These are phyloP conservation scores for Geosiphon pyriformis DNA, from an alignment of 192 early-diverging fungal species.

Conservation along the genomic window DNA sequence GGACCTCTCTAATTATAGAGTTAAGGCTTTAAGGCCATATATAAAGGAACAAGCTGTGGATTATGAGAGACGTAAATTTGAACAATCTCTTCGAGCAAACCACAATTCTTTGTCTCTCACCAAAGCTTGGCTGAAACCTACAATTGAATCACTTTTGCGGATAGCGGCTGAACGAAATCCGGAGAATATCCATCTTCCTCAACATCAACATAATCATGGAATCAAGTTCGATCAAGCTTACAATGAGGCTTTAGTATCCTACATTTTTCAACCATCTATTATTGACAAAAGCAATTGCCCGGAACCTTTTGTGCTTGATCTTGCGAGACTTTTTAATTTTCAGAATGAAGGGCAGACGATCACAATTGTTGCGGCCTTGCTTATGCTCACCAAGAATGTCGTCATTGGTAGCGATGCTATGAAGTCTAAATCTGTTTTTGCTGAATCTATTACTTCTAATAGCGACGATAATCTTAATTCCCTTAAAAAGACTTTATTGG, in stretches of 20 bases:
- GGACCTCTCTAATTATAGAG: constrained; percentile 73
- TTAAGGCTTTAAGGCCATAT: constrained; percentile 61
- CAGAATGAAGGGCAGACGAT: constrained; percentile 73
- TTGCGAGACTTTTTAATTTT: constrained; percentile 51
- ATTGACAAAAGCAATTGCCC: constrained; percentile 39
- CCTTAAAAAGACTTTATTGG: constrained; percentile 26
- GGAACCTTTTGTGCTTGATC: constrained; percentile 68
- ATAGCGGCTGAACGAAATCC: constrained; percentile 48
- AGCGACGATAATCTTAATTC: constrained; percentile 1
- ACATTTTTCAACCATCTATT: constrained; percentile 41
- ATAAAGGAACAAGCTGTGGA: constrained; percentile 64
- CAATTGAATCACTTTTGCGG: constrained; percentile 28
- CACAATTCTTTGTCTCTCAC: constrained; percentile 47
- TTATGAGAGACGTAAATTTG: constrained; percentile 71
- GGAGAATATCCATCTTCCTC: constrained; percentile 30
- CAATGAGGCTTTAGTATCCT: constrained; percentile 31
- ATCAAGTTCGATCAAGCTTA: constrained; percentile 12
- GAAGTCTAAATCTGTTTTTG: neutral
- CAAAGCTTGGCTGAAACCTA: constrained; percentile 52
- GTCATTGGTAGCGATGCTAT: constrained; percentile 11
- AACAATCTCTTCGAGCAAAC: constrained; percentile 41
- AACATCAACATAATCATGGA: constrained; percentile 9
- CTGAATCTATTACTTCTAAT: neutral
- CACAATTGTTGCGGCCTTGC: constrained; percentile 57
- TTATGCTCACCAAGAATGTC: constrained; percentile 67